Percentiles rank a stretch among this genome's conserved stretches.
These are phyloP conservation scores for Diutina pseudorugosa DNA, from an alignment of 1,139 yeast species.

Conservation along the genomic window DNA sequence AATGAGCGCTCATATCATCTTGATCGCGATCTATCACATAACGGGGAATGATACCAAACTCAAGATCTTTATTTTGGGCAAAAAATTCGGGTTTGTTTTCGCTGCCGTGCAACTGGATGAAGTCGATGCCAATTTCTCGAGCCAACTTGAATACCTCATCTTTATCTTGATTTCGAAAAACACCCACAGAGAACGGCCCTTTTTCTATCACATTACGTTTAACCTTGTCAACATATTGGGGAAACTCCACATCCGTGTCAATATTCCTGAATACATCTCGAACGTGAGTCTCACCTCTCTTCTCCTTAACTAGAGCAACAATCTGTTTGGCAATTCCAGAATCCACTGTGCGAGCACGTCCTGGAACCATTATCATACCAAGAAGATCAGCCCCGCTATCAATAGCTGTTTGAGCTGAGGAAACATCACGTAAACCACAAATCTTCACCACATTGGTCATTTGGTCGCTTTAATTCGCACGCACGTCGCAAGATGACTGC, in stretches of 20 bases:
- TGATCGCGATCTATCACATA: constrained; percentile 50
- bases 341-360: constrained; percentile 59
- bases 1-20: constrained; percentile 13
- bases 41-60: constrained; percentile 59
- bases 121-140: constrained; percentile 44
- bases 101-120: constrained; percentile 82
- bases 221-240: constrained; percentile 9
- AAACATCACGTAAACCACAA: constrained; percentile 64
- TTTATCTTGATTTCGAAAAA: constrained; percentile 70
- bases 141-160: constrained; percentile 44
- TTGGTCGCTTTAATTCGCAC: constrained; percentile 4
- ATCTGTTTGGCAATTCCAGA: constrained; percentile 42
- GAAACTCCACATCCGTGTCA: constrained; percentile 22
- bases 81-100: constrained; percentile 54
- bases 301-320: constrained; percentile 8
- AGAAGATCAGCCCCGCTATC: constrained; percentile 61
- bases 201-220: constrained; percentile 22
- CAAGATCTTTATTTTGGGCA: constrained; percentile 18
- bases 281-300: neutral
- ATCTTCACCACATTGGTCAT: constrained; percentile 44
- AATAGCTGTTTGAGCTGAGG: constrained; percentile 61
- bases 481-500: neutral
- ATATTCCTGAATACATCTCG: constrained; percentile 10
- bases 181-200: constrained; percentile 80
- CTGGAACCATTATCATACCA: constrained; percentile 84